phyloP scores from a whole-genome alignment of 1,139 yeast species.

The Blastobotrys ciferrii region DNA sequence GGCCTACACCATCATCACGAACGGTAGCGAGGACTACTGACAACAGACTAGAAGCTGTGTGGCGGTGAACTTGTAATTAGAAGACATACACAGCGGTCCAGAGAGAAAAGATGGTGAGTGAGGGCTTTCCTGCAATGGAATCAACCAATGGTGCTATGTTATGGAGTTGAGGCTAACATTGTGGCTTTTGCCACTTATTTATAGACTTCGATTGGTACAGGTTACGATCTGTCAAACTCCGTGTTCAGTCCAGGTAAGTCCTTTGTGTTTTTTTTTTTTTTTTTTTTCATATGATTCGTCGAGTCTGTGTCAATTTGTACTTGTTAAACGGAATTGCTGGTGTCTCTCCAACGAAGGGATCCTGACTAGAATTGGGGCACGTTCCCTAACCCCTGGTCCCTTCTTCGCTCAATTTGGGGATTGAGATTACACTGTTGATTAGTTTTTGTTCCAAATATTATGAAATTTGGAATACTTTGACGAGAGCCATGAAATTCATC shows the following conservation, averaged over 20 bases:
- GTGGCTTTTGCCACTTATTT: background rate
- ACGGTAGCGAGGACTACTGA: background rate
- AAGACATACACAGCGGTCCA: background rate
- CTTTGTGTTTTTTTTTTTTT: too few species aligned
- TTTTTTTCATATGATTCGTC: too few species aligned
- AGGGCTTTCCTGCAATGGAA: background rate
- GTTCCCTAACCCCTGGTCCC: too few species aligned
- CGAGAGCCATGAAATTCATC: too few species aligned
- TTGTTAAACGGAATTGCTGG: too few species aligned
- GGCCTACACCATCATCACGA: background rate
- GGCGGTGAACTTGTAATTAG: background rate
- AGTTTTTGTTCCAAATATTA: too few species aligned
- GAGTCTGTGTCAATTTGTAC: too few species aligned
- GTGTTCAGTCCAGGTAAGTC: slow-evolving; percentile 55
- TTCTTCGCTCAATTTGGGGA: too few species aligned
- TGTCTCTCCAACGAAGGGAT: too few species aligned
- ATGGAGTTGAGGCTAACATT: background rate
- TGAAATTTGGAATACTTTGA: too few species aligned
- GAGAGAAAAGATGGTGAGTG: background rate
- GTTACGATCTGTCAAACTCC: slow-evolving; percentile 93
- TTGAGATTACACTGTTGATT: too few species aligned
- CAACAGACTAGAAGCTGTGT: background rate
- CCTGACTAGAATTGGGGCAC: too few species aligned
- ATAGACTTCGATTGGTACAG: slow-evolving; percentile 92
- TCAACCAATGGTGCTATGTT: background rate